Evolutionary conservation across 495 filamentous ascomycete species (phyloP).

Genomic region (Talaromyces stipitatus): DNA sequence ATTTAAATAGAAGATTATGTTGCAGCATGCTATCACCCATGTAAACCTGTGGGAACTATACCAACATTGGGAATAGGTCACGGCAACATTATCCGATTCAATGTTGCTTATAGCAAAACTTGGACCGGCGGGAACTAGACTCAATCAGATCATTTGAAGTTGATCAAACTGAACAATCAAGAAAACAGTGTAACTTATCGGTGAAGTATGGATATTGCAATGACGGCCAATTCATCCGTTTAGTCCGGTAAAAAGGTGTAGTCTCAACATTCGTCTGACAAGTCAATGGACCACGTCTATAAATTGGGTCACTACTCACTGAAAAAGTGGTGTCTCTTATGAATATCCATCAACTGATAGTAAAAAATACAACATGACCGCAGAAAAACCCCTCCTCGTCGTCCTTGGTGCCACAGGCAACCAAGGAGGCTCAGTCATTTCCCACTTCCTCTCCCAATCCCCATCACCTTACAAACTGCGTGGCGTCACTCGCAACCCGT

Average conservation of each 20-base stretch:
- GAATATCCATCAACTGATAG: not conserved
- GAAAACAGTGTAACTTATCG: not conserved
- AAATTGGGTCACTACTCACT: not conserved
- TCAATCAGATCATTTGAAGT: not conserved
- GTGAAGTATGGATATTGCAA: no score
- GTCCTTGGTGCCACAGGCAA: slow-evolving; percentile 19
- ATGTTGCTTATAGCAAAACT: no score
- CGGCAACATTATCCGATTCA: no score
- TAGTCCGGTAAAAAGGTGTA: not conserved
- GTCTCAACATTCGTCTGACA: not conserved
- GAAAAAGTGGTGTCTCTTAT: not conserved
- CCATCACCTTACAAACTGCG: slow-evolving; percentile 20
- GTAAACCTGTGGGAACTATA: not conserved
- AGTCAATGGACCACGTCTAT: not conserved
- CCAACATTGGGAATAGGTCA: no score
- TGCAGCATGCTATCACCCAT: no score
- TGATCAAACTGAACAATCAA: not conserved
- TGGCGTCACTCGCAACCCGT: slow-evolving; percentile 27
- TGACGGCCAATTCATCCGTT: not conserved
- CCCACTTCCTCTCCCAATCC: slow-evolving; percentile 19
- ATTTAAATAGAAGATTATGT: no score
- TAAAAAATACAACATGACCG: slow-evolving; percentile 10
- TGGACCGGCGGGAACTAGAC: not conserved
- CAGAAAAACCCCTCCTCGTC: slow-evolving; percentile 9
- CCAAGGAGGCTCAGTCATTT: slow-evolving; percentile 36